Conservation (phyloP, 495 filamentous ascomycete species). For the Bacidia gigantensis region DNA sequence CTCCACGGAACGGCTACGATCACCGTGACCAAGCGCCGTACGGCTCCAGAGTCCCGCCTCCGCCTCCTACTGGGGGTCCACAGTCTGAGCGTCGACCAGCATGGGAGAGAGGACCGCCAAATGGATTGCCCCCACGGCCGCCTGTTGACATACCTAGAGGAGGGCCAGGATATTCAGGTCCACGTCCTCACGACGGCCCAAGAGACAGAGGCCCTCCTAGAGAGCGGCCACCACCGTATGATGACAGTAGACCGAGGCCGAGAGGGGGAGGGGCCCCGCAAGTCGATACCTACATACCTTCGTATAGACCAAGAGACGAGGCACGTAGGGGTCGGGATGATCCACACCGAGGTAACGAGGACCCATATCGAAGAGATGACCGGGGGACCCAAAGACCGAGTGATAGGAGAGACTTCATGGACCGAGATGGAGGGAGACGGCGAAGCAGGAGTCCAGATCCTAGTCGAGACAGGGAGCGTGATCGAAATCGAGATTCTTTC, state of each 20-base stretch:
- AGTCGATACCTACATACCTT: constrained; percentile 23
- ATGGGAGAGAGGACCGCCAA: constrained; percentile 15
- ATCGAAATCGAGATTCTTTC: constrained; percentile 14
- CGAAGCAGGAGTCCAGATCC: constrained; percentile 21
- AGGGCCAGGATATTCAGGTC: constrained; percentile 11
- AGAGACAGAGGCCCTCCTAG: constrained; percentile 9
- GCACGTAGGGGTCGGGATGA: constrained; percentile 12
- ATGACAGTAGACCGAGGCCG: constrained; percentile 1
- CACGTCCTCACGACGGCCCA: constrained; percentile 1
- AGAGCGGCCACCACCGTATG: constrained; percentile 7
- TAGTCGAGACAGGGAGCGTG: constrained; percentile 21
- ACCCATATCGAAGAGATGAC: constrained; percentile 16
- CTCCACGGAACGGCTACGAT: constrained; percentile 12
- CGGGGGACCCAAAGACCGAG: constrained; percentile 15
- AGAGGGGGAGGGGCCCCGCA: constrained; percentile 4
- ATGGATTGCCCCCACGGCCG: constrained; percentile 19
- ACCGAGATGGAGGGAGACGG: constrained; percentile 16
- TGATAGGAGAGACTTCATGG: constrained; percentile 14
- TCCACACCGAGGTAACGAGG: constrained; percentile 8
- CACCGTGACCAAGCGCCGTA: constrained; percentile 23
- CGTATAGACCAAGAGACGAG: constrained; percentile 15
- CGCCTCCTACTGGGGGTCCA: constrained; percentile 26
- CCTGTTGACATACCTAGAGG: constrained; percentile 13
- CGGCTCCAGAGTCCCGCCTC: constrained; percentile 79
- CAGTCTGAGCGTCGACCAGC: constrained; percentile 15